These are phyloP conservation scores for Celoporthe dispersa DNA, from an alignment of 2,329 filamentous ascomycete species.

Conservation along the genomic window DNA sequence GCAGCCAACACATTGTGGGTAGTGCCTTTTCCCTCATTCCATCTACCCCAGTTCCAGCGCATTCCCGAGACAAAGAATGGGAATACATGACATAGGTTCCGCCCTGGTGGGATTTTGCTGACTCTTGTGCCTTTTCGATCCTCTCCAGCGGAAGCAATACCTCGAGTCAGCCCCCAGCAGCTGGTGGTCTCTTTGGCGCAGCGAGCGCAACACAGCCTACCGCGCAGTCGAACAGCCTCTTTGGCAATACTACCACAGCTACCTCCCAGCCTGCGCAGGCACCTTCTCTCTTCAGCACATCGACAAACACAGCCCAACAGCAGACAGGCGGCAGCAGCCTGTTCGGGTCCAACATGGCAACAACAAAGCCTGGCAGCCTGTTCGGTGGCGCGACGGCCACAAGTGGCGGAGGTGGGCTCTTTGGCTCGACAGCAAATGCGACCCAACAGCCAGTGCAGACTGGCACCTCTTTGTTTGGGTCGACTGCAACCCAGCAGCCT, in stretches of 20 bases:
- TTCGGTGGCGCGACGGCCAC: slow-evolving; percentile 31
- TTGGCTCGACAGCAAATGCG: slow-evolving; percentile 20
- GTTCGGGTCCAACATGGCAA: slow-evolving; percentile 32
- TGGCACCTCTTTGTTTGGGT: slow-evolving; percentile 41
- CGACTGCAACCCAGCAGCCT: slow-evolving; percentile 32
- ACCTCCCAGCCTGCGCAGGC: slow-evolving; percentile 25
- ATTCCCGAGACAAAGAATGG: neutral
- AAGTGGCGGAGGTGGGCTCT: slow-evolving; percentile 27
- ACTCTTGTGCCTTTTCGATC: neutral
- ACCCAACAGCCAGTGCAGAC: slow-evolving; percentile 31
- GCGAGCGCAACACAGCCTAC: slow-evolving; percentile 27
- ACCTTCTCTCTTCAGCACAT: slow-evolving; percentile 39
- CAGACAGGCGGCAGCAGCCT: slow-evolving; percentile 12
- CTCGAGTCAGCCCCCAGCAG: slow-evolving; percentile 40
- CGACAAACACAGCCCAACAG: slow-evolving; percentile 33
- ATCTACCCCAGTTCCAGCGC: neutral
- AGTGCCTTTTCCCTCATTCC: slow-evolving; percentile 14
- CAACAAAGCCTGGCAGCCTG: slow-evolving; percentile 31
- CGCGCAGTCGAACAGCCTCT: slow-evolving; percentile 43
- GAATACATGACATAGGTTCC: slow-evolving; percentile 23
- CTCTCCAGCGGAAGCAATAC: slow-evolving; percentile 36
- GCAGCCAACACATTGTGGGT: slow-evolving; percentile 62
- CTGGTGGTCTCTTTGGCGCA: slow-evolving; percentile 38
- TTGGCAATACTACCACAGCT: slow-evolving; percentile 31
- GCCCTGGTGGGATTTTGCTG: slow-evolving; percentile 21